These are phyloP conservation scores for Pseudogymnoascus sp. DNA, from an alignment of 2,329 filamentous ascomycete species.

Conservation along the genomic window DNA sequence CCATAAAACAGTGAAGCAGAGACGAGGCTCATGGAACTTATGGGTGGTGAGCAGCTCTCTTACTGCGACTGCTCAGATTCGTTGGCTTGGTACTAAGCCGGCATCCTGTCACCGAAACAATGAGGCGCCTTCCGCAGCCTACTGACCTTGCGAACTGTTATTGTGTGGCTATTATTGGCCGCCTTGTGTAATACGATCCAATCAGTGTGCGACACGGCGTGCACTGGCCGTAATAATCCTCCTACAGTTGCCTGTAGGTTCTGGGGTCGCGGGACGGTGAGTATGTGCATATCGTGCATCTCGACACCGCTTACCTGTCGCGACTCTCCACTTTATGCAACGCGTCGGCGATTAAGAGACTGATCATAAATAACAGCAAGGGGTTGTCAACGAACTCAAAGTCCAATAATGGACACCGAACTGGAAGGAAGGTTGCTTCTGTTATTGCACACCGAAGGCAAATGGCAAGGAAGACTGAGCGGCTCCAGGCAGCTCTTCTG, in stretches of 20 bases:
- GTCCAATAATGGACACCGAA: neutral
- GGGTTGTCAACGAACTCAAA: neutral
- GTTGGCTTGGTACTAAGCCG: neutral
- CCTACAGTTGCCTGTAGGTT: neutral
- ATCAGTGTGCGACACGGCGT: neutral
- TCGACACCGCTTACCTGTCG: neutral
- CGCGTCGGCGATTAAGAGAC: neutral
- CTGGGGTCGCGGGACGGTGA: neutral
- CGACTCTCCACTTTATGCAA: neutral
- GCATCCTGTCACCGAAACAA: neutral
- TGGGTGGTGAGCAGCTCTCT: neutral
- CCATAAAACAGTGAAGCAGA: neutral
- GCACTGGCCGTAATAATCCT: neutral
- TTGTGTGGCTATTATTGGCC: neutral
- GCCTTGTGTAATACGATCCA: conserved; percentile 3
- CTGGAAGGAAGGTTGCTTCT: neutral
- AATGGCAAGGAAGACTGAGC: neutral
- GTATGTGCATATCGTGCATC: neutral
- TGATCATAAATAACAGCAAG: neutral
- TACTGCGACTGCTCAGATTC: neutral
- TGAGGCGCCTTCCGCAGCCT: neutral
- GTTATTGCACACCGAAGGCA: neutral
- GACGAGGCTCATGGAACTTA: neutral
- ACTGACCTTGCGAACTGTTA: neutral
- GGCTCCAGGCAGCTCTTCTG: neutral